These are phyloP conservation scores for Populus pruinosa DNA, from an alignment of 345 rosid genomes.

Conservation along the genomic window DNA sequence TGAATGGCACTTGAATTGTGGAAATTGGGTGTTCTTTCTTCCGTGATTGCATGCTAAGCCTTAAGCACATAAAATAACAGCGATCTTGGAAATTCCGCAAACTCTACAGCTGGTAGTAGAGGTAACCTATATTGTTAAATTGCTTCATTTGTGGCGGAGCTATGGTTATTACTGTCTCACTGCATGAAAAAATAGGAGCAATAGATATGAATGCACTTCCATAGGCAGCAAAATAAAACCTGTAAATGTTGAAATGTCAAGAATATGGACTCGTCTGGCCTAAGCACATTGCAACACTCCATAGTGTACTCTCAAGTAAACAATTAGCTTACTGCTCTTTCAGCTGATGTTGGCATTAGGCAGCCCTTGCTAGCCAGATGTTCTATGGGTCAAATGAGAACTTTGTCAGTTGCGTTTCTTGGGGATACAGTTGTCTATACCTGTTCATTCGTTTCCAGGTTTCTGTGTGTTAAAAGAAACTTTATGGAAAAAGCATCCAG, in stretches of 20 bases:
- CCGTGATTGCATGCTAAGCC: neutral
- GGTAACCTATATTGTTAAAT: too few relatives aligned
- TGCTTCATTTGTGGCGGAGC: neutral
- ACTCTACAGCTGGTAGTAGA: too few relatives aligned
- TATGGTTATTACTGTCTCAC: neutral
- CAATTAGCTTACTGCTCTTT: neutral
- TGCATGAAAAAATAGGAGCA: neutral
- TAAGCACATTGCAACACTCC: neutral
- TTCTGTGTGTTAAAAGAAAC: neutral
- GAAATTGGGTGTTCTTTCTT: neutral
- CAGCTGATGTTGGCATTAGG: neutral
- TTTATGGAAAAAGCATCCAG: neutral
- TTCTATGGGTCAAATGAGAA: neutral
- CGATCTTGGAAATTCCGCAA: too few relatives aligned
- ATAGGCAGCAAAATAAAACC: neutral
- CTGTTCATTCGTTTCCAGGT: neutral
- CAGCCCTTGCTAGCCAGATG: neutral
- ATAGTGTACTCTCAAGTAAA: neutral
- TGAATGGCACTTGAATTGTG: neutral
- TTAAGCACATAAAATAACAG: too few relatives aligned
- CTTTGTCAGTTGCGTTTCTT: neutral
- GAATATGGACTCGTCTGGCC: neutral
- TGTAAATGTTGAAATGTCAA: neutral
- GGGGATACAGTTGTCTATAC: neutral
- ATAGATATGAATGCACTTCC: neutral